Base-by-base conservation (phyloP, 371 early-diverging fungal species). In the Rhizomucor pusillus region DNA sequence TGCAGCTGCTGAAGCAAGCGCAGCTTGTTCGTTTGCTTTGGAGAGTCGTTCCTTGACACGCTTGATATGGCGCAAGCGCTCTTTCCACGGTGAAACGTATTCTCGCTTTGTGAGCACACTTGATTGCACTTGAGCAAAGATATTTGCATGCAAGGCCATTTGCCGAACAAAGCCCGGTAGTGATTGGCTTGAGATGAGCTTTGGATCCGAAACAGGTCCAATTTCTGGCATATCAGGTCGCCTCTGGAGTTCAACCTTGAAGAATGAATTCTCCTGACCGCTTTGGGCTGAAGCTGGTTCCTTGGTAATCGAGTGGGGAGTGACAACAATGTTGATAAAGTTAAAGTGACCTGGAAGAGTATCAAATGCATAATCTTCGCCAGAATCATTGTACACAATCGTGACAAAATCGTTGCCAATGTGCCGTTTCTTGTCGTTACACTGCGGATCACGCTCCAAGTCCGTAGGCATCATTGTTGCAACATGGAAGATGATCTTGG, bases 351-450 rank as follows among this genome's bases (percentile, higher is more conserved):
- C 89, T 0, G 93, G 90, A 18, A 97, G 71, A 1, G 95, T 97
- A 53, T 93, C 87, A 70, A 95, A 93, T 25, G 81, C 81, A 66
- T 91, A 96, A 7, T 84, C 82, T 2, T 57, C 51, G 3, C 92
- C 94, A 18, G 90, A 87, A 60, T 98, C 96, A 61, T 95, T 93
- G 63, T 89, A 98, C 13, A 96, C 89, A 56, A 98, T 87, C 25
- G 88, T 82, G 33, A 97, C 92, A 75, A 84, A 97, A 65, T 97
- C 95, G 64, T 98, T 98, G 40, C 97, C 98, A 51, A 98, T 91
- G 66, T 96, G 96, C 18, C 95, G 79, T 73, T 98, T 98, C 65
- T 98, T 98, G 41, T 71, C 74, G 43, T 81, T 85, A 66, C 88
- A 86, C 43, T 79, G 76, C 16, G 87, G 86, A 68, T 96, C 95